Conservation (phyloP, 345 rosid species). For the Pugionium cornutum region DNA sequence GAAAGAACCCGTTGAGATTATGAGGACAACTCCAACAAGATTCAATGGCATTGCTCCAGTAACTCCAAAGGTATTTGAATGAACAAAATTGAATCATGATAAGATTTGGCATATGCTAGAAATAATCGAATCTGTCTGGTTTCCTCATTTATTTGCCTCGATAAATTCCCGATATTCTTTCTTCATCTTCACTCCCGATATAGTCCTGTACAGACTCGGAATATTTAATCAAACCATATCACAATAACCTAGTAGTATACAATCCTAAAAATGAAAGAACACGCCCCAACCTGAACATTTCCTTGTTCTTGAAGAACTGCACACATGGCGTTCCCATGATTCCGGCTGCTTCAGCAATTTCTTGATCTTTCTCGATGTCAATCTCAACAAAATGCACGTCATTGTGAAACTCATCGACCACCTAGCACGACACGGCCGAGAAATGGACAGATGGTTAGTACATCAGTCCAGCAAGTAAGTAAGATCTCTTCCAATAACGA, state of each 20-base stretch:
- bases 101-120: slow-evolving; percentile 34
- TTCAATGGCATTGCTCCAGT: slow-evolving; percentile 36
- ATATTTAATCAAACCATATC: slow-evolving; percentile 21
- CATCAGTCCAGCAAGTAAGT: slow-evolving; percentile 17
- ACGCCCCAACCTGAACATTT: slow-evolving; percentile 67
- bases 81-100: slow-evolving; percentile 39
- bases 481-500: neutral
- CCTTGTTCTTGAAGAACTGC: slow-evolving; percentile 93
- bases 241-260: neutral
- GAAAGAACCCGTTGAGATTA: no score
- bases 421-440: slow-evolving; percentile 45
- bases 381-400: slow-evolving; percentile 91
- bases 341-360: slow-evolving; percentile 93
- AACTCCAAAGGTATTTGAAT: slow-evolving; percentile 38
- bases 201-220: slow-evolving; percentile 50
- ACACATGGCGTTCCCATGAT: slow-evolving; percentile 98
- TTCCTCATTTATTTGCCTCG: slow-evolving; percentile 70
- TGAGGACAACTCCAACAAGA: no score
- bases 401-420: slow-evolving; percentile 84
- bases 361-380: slow-evolving; percentile 94
- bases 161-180: slow-evolving; percentile 88
- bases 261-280: neutral
- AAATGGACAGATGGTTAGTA: slow-evolving; percentile 11
- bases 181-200: slow-evolving; percentile 96
- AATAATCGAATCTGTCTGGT: slow-evolving; percentile 32